phyloP scores from a whole-genome alignment of 768 basidiomycete genomes.

The Panaeolus papilionaceus region DNA sequence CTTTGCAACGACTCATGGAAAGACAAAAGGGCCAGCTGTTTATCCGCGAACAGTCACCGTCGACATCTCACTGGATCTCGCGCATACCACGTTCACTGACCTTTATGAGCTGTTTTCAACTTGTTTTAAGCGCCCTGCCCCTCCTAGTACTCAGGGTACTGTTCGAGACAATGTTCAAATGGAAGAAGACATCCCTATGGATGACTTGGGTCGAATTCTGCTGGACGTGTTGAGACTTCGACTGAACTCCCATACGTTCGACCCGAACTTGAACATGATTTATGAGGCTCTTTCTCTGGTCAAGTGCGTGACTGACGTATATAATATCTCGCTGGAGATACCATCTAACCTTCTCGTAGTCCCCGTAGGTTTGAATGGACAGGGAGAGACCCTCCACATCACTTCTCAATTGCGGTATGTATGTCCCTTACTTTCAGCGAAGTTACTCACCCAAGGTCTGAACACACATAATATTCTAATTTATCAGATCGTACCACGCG shows the following conservation, averaged over 20 bases:
- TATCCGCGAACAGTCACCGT: constrained; percentile 26
- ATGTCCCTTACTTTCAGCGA: constrained; percentile 28
- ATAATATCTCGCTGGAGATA: too few species aligned
- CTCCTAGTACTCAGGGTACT: constrained; percentile 16
- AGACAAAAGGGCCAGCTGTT: constrained; percentile 17
- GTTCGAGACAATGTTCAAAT: background rate
- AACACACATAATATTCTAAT: background rate
- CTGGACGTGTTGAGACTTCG: constrained; percentile 33
- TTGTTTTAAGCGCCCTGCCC: constrained; percentile 18
- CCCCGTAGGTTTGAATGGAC: constrained; percentile 59
- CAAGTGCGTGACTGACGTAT: constrained; percentile 28
- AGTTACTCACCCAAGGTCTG: background rate
- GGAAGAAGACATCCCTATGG: constrained; percentile 12
- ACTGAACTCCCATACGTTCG: constrained; percentile 33
- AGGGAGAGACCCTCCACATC: constrained; percentile 66
- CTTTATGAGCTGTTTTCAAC: constrained; percentile 26
- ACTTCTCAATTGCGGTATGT: constrained; percentile 69
- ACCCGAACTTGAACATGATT: constrained; percentile 30
- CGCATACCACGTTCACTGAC: constrained; percentile 23
- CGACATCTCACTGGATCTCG: constrained; percentile 18
- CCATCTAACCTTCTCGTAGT: constrained; percentile 29
- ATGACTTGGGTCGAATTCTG: constrained; percentile 29
- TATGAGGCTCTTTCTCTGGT: constrained; percentile 32
- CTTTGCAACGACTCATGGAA: constrained; percentile 26
- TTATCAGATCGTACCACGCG: constrained; percentile 49